phyloP scores from a whole-genome alignment of 2,329 filamentous ascomycete genomes.

The Lachnellula occidentalis region DNA sequence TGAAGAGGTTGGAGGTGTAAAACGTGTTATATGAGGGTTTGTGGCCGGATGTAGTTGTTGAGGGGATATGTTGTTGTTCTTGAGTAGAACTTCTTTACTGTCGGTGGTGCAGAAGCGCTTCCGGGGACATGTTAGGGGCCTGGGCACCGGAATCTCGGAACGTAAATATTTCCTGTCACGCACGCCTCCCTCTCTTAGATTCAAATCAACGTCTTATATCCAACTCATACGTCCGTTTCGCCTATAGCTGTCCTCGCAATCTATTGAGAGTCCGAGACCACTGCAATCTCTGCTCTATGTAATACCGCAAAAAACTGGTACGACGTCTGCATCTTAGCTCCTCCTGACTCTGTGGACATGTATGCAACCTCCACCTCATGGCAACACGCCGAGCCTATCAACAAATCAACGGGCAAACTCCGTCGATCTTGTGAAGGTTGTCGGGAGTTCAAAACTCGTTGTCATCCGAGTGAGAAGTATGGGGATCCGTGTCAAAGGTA shows the following conservation, averaged over 20 bases:
- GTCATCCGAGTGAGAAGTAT: conserved; percentile 41
- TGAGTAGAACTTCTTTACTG: no score
- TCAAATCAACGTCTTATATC: not conserved
- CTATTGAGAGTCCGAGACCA: not conserved
- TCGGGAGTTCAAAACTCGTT: conserved; percentile 47
- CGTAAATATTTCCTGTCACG: not conserved
- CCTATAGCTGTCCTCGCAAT: not conserved
- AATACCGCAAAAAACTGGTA: no score
- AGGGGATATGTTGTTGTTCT: no score
- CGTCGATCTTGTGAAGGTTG: conserved; percentile 45
- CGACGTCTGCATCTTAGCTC: not conserved
- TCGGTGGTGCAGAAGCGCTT: no score
- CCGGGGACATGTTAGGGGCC: no score
- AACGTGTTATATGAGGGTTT: no score
- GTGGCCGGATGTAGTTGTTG: no score
- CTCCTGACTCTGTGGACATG: not conserved
- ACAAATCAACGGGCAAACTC: not conserved
- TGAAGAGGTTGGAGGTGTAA: no score
- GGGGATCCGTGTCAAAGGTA: conserved; percentile 47
- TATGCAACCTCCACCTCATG: not conserved
- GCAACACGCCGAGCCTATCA: not conserved
- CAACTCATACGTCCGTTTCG: not conserved
- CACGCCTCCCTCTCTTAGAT: no score
- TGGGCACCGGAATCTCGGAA: not conserved
- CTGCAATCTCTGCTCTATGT: no score